phyloP scores from a whole-genome alignment of 1,139 yeast species.

The Geotrichum fermentans region DNA sequence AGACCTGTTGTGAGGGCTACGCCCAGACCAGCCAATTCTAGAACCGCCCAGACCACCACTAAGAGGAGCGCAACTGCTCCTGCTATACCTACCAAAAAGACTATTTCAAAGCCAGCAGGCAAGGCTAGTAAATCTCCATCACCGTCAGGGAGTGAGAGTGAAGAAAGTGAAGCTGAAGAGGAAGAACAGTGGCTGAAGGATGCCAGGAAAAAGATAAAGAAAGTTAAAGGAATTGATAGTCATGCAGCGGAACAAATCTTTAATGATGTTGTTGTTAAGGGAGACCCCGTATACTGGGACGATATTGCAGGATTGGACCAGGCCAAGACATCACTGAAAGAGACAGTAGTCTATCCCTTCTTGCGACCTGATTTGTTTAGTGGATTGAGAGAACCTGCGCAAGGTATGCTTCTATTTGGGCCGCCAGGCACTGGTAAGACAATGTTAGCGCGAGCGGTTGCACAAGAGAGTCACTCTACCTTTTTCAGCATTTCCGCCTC shows the following conservation, averaged over 20 bases:
- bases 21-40: background rate
- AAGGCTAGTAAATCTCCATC: background rate
- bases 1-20: background rate
- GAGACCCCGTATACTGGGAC: slow-evolving; percentile 95
- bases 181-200: slow-evolving; percentile 32
- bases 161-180: slow-evolving; percentile 22
- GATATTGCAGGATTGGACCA: slow-evolving; percentile 91
- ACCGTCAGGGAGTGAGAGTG: slow-evolving; percentile 30
- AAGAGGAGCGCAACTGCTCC: slow-evolving; percentile 1
- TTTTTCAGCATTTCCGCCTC: slow-evolving; percentile 92
- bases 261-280: slow-evolving; percentile 86
- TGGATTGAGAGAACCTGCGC: slow-evolving; percentile 90
- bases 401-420: slow-evolving; percentile 94
- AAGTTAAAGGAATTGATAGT: slow-evolving; percentile 48
- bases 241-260: slow-evolving; percentile 77
- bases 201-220: slow-evolving; percentile 30
- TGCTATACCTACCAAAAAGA: background rate
- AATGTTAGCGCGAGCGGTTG: slow-evolving; percentile 95
- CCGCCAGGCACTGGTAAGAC: slow-evolving; percentile 99
- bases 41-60: background rate
- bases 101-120: background rate
- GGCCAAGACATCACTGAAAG: slow-evolving; percentile 86
- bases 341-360: slow-evolving; percentile 95
- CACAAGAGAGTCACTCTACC: slow-evolving; percentile 92
- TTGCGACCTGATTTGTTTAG: slow-evolving; percentile 86